Evolutionary conservation across 1,284 basidiomycete genomes (phyloP), one percentile per base, ranked within the genome.

Genomic region (Microbotryomycetes sp.): DNA sequence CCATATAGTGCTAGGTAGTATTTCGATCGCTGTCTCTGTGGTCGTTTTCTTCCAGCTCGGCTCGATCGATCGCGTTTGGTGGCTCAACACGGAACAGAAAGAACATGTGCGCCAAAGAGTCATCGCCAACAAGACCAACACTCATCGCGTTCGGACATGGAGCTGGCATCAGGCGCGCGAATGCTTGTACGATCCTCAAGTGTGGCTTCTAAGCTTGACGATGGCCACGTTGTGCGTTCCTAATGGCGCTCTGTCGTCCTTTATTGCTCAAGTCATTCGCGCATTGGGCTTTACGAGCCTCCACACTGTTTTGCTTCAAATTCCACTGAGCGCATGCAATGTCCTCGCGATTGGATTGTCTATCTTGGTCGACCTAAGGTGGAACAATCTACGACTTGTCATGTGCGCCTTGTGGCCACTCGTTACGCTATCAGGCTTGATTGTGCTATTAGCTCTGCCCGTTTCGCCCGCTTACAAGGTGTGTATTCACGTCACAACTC

Each of bases 181-280:
- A 41, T 41, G 35, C 35, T 11, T 41, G 35, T 41, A 41, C 18
- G 35, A 41, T 41, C 35, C 35, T 11, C 35, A 41, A 41, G 35
- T 41, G 35, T 60, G 59, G 59, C 49, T 55, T 16, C 55, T 51
- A 47, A 54, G 59, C 30, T 16, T 56, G 18, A 50, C 26, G 4
- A 35, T 53, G 9, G 28, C 45, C 35, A 49, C 54, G 1, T 2
- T 60, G 5, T 50, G 46, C 35, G 27, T 55, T 24, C 47, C 54
- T 24, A 60, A 60, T 28, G 59, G 59, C 11, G 59, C 47, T 7
- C 21, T 60, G 21, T 54, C 35, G 18, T 9, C 45, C 47, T 58
- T 21, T 24, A n/a, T 21, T 9, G 7, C 48, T 3, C 54, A 54
- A 29, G 18, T 60, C 11, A 60, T 60, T 49, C 13, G 28, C 3